phyloP scores from a whole-genome alignment of 75 land plant species.

The Cupressus sempervirens region DNA sequence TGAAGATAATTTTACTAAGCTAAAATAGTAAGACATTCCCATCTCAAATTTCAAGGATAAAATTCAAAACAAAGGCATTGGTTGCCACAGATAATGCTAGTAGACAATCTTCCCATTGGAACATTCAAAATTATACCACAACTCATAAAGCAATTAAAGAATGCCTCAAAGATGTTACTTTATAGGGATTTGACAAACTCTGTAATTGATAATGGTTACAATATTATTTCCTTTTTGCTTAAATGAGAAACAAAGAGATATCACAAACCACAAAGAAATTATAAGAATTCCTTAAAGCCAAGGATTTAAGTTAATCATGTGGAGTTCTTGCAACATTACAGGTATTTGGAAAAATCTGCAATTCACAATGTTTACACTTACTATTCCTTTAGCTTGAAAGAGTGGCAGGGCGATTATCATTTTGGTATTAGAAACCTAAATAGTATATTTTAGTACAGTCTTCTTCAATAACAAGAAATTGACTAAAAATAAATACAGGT shows the following conservation, averaged over 20 bases:
- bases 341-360: background rate
- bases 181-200: background rate
- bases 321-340: background rate
- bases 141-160: background rate
- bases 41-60: background rate
- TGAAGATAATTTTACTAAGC: background rate
- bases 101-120: background rate
- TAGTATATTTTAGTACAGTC: background rate
- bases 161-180: background rate
- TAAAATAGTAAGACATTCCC: background rate
- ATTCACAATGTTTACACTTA: background rate
- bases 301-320: background rate
- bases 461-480: background rate
- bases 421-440: background rate
- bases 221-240: too few relatives aligned
- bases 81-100: background rate
- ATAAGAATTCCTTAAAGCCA: background rate
- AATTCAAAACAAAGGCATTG: background rate
- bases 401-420: background rate
- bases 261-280: background rate
- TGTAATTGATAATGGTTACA: background rate
- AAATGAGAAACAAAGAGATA: background rate
- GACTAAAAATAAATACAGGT: too few relatives aligned
- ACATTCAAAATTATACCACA: background rate
- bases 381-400: background rate